Base-by-base conservation (phyloP, 2,329 filamentous ascomycete genomes). In the Alternaria gansuensis region DNA sequence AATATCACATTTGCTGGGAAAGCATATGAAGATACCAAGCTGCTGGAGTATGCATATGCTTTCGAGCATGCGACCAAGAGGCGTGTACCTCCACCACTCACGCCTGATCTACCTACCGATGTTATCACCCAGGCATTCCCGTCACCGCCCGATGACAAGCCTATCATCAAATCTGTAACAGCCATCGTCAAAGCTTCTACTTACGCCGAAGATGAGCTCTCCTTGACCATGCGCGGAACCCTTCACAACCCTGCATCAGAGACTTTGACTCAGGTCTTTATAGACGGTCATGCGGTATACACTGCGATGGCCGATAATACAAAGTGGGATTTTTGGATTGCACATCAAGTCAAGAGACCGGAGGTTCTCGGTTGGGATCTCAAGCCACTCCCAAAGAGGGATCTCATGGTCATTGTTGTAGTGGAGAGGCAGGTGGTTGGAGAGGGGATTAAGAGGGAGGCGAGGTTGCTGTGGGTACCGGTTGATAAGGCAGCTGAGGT, bases 1-100 rank as follows among this genome's bases (percentile, higher is more conserved):
- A 83, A 83, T 26, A 62, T 86, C 10, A 85, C 83, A 0, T 85
- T 87, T 66, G 82, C 80, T 0, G 81, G 80, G 0, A 82, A 78
- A 33, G 82, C 81, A 1, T 83, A 82, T 45, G 74, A 79, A 0
- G 84, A 86, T 57, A 62, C 57, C 0, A 65, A 72, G 24, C 50
- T 80, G n/a, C 26, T 73, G 24, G 50, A 44, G 13, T 70, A 55
- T 44, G 70, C 67, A 11, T 72, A 65, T 41, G 64, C 69, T 0
- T 73, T 64, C 51, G 70, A 73, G 33, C 48, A 61, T 3, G 56
- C 56, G 4, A 67, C 57, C 3, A 65, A 51, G 52, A 60, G 44
- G 17, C 59, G 70, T 1, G 44, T 59, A 1, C 24, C 50, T 6
- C 69, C 70, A 17, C 57, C 63, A 2, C 51, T 65, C 11, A 60